phyloP scores from a whole-genome alignment of 2,329 filamentous ascomycete genomes.

The Penicillium sp. region DNA sequence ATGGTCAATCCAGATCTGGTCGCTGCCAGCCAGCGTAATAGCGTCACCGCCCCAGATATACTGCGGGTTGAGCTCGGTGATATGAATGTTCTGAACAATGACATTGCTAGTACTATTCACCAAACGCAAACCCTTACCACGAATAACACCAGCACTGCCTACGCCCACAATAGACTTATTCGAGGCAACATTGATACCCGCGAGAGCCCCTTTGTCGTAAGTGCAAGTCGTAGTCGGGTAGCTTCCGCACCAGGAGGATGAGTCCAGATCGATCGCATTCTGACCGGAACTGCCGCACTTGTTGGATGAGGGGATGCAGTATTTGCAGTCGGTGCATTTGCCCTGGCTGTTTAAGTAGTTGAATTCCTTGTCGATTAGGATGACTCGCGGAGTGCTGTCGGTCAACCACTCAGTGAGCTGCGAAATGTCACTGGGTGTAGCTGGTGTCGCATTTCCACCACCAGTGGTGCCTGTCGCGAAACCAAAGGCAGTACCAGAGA shows the following conservation, averaged over 20 bases:
- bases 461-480: conserved; percentile 59
- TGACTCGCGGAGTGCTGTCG: conserved; percentile 57
- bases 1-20: conserved; percentile 52
- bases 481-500: conserved; percentile 41
- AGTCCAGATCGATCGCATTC: conserved; percentile 54
- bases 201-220: conserved; percentile 54
- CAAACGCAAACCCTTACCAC: conserved; percentile 57
- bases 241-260: conserved; percentile 58
- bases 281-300: conserved; percentile 49
- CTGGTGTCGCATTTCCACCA: conserved; percentile 55
- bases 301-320: conserved; percentile 37
- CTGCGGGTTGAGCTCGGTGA: conserved; percentile 55
- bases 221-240: conserved; percentile 49
- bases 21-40: conserved; percentile 51
- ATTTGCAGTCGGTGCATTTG: conserved; percentile 28
- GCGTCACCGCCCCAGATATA: conserved; percentile 62
- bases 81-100: conserved; percentile 60
- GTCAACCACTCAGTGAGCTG: conserved; percentile 61
- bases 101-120: conserved; percentile 51
- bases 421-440: conserved; percentile 53
- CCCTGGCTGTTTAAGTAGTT: conserved; percentile 25
- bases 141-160: conserved; percentile 55
- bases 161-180: conserved; percentile 61
- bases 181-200: conserved; percentile 53
- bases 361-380: conserved; percentile 57